phyloP scores from a whole-genome alignment of 2,329 filamentous ascomycete genomes.

The Penicillium capsulatum region DNA sequence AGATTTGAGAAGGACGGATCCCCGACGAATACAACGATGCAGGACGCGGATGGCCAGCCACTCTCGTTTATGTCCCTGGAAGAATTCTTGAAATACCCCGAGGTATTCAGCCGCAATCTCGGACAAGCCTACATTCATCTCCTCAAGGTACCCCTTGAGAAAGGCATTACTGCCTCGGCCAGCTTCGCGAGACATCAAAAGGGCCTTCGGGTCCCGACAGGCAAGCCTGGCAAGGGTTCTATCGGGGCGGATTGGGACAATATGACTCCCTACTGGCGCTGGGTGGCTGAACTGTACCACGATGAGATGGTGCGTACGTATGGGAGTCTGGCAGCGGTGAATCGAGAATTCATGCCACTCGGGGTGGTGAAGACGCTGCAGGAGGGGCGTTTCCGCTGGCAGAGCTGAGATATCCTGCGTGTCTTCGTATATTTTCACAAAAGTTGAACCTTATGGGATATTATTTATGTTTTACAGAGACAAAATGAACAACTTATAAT shows the following conservation, averaged over 20 bases:
- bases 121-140: constrained; percentile 31
- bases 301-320: constrained; percentile 40
- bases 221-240: constrained; percentile 7
- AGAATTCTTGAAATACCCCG: constrained; percentile 37
- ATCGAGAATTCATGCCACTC: constrained; percentile 40
- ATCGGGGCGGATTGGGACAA: constrained; percentile 27
- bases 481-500: too few relatives aligned
- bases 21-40: constrained; percentile 2
- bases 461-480: too few relatives aligned
- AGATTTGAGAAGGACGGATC: constrained; percentile 29
- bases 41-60: constrained; percentile 8
- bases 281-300: constrained; percentile 41
- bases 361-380: constrained; percentile 43
- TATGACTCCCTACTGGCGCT: constrained; percentile 44
- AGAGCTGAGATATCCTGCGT: constrained; percentile 27
- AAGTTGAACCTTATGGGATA: too few relatives aligned
- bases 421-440: too few relatives aligned
- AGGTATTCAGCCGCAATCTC: constrained; percentile 31
- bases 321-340: constrained; percentile 40
- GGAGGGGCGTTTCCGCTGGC: constrained; percentile 41
- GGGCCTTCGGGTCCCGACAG: constrained; percentile 6
- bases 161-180: constrained; percentile 26
- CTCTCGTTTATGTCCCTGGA: constrained; percentile 37
- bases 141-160: constrained; percentile 30
- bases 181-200: constrained; percentile 26